Base-by-base conservation (phyloP, 2,329 filamentous ascomycete genomes). In the Alternaria hordeiaustralica region DNA sequence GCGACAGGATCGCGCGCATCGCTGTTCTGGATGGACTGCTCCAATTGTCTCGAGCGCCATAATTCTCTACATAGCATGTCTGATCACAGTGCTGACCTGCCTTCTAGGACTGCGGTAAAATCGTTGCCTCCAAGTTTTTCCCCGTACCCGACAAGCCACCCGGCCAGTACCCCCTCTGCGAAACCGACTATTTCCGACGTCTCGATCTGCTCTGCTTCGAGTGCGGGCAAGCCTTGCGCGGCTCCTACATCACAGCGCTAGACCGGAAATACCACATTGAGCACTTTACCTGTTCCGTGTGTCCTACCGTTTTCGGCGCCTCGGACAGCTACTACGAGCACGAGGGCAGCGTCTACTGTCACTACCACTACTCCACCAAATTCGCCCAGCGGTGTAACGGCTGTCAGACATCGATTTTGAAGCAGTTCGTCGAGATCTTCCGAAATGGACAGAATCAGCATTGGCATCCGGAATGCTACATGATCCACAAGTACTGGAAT, bases 401-500 rank as follows among this genome's bases (percentile, higher is more conserved):
- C 69, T 99, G 96, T 76, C 94, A 97, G 75, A 97, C 95, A 3
- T 93, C 96, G 56, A 99, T 99, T 67, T 85, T 99, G 46, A 99
- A 99, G 83, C 96, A 99, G 79, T 99, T 99, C 79, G 96, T 99
- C 65, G 96, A 99, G 81, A 98, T 99, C 65, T 99, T 94, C 82
- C 91, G 96, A 72, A 98, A 98, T 80, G 95, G 95, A 2, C 92
- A 97, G 78, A 97, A 98, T 77, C 96, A 99, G 77, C 96, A 99
- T 79, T 99, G 96, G 96, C 96, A 99, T 78, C 96, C 96, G 2
- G 96, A 99, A 81, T 99, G 96, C 81, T 99, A 99, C 82, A 99
- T 99, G 96, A 99, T 99, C 67, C 96, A 99, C 83, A 99, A 99
- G 77, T 99, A 98, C 81, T 99, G 96, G 96, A 99, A 98, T 78